Evolutionary conservation across 805 yeast genomes (phyloP), one percentile per base, ranked within the genome.

Genomic region (Lachancea sp.): DNA sequence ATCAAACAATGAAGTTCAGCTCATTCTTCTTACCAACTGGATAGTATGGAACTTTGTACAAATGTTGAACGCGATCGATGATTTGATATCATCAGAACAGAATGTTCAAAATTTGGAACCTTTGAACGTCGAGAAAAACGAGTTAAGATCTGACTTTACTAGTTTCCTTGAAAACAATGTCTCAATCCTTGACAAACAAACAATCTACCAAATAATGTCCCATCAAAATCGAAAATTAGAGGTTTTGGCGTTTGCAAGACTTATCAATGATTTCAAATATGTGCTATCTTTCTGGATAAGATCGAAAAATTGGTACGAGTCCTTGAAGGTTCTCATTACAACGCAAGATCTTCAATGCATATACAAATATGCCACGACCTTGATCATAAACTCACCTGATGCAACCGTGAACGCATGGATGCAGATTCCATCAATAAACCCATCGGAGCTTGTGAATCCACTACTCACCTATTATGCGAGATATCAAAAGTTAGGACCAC

Each of bases 321-420:
- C 95, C 0, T 61, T 87, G 42, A 75, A 76, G 42, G 74, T 79
- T 0, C 55, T 78, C n/a, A 67, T 71, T 32, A 70, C 75, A 36
- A 73, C 73, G 44, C 71, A 73, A 34, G 73, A 74, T 34, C 66
- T 72, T 0, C 58, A 65, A 0, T 58, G 78, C 8, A 74, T 85
- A 4, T 86, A 88, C 65, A 75, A 76, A 49, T 79, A 81, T 48
- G 73, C 97, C 0, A 79, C 83, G 0, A 81, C 81, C 0, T 62
- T 93, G 32, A 60, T 93, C 42, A 69, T 79, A 2, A 85, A 85
- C 53, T 65, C 75, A 12, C 90, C 99, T 0, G 69, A 68, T 25
- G 74, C 72, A 11, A 87, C 96, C 0, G 78, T 86, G 1, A 83
- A 82, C 42, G 72, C 85, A 0, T 93, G 97, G 97, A 74, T 85